Evolutionary conservation across 192 early-diverging fungal species (phyloP).

Genomic region (Coemansia sp.): DNA sequence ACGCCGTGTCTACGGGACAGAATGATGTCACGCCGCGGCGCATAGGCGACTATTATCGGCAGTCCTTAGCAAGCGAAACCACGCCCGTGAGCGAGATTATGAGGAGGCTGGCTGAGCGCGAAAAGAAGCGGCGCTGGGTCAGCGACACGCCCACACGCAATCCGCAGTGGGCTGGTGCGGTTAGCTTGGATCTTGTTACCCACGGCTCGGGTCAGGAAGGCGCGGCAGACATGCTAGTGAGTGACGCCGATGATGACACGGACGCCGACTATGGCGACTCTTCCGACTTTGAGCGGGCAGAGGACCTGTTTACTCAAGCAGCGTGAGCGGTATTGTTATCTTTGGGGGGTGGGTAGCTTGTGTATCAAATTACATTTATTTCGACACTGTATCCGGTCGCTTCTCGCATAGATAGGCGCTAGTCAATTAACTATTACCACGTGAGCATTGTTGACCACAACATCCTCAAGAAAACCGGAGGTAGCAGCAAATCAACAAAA

Average conservation of each 20-base stretch:
- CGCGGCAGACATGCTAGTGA: not conserved
- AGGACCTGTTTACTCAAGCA: constrained; percentile 36
- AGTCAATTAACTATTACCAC: not conserved
- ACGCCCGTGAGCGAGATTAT: constrained; percentile 48
- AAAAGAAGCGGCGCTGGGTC: constrained; percentile 52
- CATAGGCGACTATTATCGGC: constrained; percentile 45
- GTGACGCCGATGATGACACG: constrained; percentile 9
- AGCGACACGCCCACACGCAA: constrained; percentile 39
- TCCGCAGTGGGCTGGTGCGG: not conserved
- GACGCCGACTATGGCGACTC: constrained; percentile 1
- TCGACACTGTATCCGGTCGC: not conserved
- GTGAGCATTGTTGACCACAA: not conserved
- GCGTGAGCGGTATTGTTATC: constrained; percentile 6
- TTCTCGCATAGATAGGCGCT: not conserved
- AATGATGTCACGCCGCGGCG: constrained; percentile 21
- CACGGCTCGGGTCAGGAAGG: constrained; percentile 3
- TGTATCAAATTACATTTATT: not conserved
- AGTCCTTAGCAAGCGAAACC: constrained; percentile 25
- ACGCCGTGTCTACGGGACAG: not conserved
- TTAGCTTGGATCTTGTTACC: not conserved
- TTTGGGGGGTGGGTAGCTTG: not conserved
- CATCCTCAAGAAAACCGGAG: not conserved
- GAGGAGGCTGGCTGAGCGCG: constrained; percentile 46
- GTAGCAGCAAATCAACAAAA: not conserved
- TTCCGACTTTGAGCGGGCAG: constrained; percentile 47